A percentile compares a stretch with the other conserved stretches of the same genome.
These are phyloP conservation scores for Phytophthora megakarya DNA, from an alignment of 352 stramenopile genomes.

Conservation along the genomic window DNA sequence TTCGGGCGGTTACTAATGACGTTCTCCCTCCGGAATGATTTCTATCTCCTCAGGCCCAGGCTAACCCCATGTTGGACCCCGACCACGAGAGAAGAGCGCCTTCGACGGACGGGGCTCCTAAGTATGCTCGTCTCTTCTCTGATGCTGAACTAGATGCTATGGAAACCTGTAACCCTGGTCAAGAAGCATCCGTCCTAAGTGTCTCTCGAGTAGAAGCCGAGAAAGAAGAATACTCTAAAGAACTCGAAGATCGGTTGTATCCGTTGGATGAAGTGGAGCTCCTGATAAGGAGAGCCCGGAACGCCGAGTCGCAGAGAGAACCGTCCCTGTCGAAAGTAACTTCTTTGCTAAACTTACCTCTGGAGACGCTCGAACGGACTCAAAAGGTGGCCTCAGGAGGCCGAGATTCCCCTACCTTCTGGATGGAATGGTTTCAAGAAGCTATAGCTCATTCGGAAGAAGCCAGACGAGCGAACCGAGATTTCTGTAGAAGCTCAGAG, in stretches of 20 bases:
- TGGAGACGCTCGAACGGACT: neutral
- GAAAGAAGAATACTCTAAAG: conserved; percentile 9
- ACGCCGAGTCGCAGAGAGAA: neutral
- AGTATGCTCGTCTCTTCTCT: conserved; percentile 3
- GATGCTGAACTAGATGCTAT: neutral
- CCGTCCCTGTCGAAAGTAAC: neutral
- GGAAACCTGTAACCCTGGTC: neutral
- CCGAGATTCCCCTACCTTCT: too few species aligned
- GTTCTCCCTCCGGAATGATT: too few species aligned
- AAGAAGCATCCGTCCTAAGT: neutral
- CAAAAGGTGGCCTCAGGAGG: too few species aligned
- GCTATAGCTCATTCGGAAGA: too few species aligned
- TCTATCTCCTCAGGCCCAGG: too few species aligned
- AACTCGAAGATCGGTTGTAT: conserved; percentile 7
- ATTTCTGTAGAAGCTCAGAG: too few species aligned
- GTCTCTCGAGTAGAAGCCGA: neutral
- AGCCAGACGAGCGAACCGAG: too few species aligned
- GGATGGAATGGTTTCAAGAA: too few species aligned
- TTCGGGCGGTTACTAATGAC: too few species aligned
- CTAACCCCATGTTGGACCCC: too few species aligned
- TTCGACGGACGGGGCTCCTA: too few species aligned
- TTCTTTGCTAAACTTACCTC: neutral
- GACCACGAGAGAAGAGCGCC: too few species aligned
- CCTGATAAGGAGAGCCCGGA: neutral
- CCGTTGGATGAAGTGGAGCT: conserved; percentile 9